These are phyloP conservation scores for Melanomma pulvis-pyrius DNA, from an alignment of 495 filamentous ascomycete species.

Conservation along the genomic window DNA sequence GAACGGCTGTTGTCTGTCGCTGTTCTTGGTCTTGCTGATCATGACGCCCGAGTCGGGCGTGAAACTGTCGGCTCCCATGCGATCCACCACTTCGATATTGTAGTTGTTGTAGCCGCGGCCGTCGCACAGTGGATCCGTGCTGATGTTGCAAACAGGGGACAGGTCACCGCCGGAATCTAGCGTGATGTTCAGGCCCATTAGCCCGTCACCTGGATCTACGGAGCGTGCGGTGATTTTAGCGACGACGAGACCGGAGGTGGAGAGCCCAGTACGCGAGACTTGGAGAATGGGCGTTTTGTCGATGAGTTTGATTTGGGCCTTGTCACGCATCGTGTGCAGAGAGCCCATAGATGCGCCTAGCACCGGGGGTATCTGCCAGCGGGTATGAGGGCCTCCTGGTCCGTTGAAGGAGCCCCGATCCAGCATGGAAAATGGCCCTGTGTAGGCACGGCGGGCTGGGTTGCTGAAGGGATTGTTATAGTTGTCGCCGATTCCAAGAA, in stretches of 20 bases:
- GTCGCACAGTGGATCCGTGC: conserved; percentile 48
- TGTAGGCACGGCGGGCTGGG: conserved; percentile 47
- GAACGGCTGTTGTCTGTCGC: conserved; percentile 41
- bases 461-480: conserved; percentile 50
- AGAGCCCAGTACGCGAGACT: conserved; percentile 43
- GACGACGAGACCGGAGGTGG: conserved; percentile 45
- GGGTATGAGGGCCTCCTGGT: conserved; percentile 50
- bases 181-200: conserved; percentile 48
- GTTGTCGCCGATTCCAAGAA: conserved; percentile 50
- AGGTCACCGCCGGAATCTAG: conserved; percentile 38
- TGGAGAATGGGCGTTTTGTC: conserved; percentile 41
- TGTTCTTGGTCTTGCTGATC: conserved; percentile 48
- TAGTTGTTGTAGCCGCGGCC: conserved; percentile 48
- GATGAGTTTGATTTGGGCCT: conserved; percentile 47
- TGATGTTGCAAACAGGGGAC: conserved; percentile 43
- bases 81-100: conserved; percentile 49
- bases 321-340: conserved; percentile 50
- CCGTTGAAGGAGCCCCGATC: conserved; percentile 50
- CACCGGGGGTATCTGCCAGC: conserved; percentile 49
- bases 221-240: conserved; percentile 47
- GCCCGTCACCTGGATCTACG: conserved; percentile 38
- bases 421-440: conserved; percentile 50
- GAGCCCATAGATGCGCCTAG: conserved; percentile 47
- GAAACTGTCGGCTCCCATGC: conserved; percentile 51
- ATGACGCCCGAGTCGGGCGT: conserved; percentile 49